Percentiles rank a stretch among this genome's conserved stretches.
phyloP scores from a whole-genome alignment of 2,329 filamentous ascomycete genomes.

The Conoideocrella luteorostrata region DNA sequence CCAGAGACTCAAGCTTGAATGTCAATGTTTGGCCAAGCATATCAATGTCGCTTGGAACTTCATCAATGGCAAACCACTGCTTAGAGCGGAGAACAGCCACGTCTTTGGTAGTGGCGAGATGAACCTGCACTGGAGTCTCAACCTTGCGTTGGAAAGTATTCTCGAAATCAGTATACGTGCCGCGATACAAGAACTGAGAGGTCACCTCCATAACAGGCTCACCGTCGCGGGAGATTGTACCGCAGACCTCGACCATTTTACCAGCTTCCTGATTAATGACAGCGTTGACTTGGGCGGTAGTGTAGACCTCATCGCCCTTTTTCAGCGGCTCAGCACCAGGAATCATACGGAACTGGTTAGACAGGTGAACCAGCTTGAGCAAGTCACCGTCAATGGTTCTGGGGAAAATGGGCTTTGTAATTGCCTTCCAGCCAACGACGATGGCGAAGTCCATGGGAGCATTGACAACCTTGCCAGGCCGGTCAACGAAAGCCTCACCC shows the following conservation, averaged over 20 bases:
- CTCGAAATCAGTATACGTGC: slow-evolving; percentile 85
- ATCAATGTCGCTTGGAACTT: slow-evolving; percentile 63
- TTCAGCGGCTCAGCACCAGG: slow-evolving; percentile 90
- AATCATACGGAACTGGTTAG: slow-evolving; percentile 97
- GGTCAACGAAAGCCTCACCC: slow-evolving; percentile 92
- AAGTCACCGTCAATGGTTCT: slow-evolving; percentile 93
- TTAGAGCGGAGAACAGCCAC: slow-evolving; percentile 92
- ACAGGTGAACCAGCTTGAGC: slow-evolving; percentile 91
- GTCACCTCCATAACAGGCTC: slow-evolving; percentile 95
- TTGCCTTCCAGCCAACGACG: slow-evolving; percentile 97
- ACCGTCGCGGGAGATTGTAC: slow-evolving; percentile 81
- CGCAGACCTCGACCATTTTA: slow-evolving; percentile 99
- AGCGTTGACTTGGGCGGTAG: slow-evolving; percentile 92
- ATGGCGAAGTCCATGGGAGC: slow-evolving; percentile 99
- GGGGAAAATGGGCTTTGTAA: slow-evolving; percentile 98
- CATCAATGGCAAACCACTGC: slow-evolving; percentile 91
- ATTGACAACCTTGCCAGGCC: slow-evolving; percentile 86
- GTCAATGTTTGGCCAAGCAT: slow-evolving; percentile 88
- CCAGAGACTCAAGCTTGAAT: slow-evolving; percentile 88
- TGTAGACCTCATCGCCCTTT: slow-evolving; percentile 89
- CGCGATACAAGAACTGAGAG: slow-evolving; percentile 95
- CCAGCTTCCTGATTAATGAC: slow-evolving; percentile 97
- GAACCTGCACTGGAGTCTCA: slow-evolving; percentile 90
- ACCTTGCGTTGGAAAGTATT: slow-evolving; percentile 98
- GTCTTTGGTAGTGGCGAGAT: slow-evolving; percentile 81